Evolutionary conservation across 805 yeast genomes (phyloP).

Genomic region (Yamadazyma tumulicola): DNA sequence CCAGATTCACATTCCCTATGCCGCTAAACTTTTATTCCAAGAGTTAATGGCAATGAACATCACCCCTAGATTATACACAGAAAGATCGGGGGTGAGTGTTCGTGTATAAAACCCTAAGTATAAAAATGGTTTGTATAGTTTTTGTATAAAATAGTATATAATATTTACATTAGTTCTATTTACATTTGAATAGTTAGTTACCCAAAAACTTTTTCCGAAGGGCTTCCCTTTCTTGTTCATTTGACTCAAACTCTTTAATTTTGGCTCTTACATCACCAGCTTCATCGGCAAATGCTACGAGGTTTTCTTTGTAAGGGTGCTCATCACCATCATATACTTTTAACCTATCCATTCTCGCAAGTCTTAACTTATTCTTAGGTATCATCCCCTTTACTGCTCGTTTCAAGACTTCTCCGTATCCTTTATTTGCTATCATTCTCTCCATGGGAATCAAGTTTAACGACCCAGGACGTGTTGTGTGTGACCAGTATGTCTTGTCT

Average conservation of each 20-base stretch:
- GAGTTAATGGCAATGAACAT: slow-evolving; percentile 99
- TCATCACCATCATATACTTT: slow-evolving; percentile 85
- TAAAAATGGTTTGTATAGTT: slow-evolving; percentile 3
- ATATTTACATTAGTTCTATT: slow-evolving; percentile 7
- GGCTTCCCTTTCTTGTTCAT: slow-evolving; percentile 28
- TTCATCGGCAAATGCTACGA: slow-evolving; percentile 83
- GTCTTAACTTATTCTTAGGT: slow-evolving; percentile 84
- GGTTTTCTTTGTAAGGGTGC: slow-evolving; percentile 80
- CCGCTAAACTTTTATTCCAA: slow-evolving; percentile 96
- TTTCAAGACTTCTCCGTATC: slow-evolving; percentile 79
- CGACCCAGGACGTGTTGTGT: slow-evolving; percentile 86
- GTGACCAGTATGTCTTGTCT: slow-evolving; percentile 84
- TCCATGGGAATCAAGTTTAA: slow-evolving; percentile 81
- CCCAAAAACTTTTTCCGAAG: slow-evolving; percentile 34
- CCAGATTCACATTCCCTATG: slow-evolving; percentile 97
- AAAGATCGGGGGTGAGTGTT: slow-evolving; percentile 61
- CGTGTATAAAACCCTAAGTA: slow-evolving; percentile 15
- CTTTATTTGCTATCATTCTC: slow-evolving; percentile 68
- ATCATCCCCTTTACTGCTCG: slow-evolving; percentile 95
- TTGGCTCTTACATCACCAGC: slow-evolving; percentile 48
- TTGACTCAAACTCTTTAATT: slow-evolving; percentile 34
- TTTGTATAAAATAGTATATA: slow-evolving; percentile 4
- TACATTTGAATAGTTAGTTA: slow-evolving; percentile 13
- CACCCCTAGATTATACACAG: slow-evolving; percentile 96
- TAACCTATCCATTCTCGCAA: slow-evolving; percentile 74